These are phyloP conservation scores for Solanum peruvianum DNA, from an alignment of 257 asterid genomes.

Conservation along the genomic window DNA sequence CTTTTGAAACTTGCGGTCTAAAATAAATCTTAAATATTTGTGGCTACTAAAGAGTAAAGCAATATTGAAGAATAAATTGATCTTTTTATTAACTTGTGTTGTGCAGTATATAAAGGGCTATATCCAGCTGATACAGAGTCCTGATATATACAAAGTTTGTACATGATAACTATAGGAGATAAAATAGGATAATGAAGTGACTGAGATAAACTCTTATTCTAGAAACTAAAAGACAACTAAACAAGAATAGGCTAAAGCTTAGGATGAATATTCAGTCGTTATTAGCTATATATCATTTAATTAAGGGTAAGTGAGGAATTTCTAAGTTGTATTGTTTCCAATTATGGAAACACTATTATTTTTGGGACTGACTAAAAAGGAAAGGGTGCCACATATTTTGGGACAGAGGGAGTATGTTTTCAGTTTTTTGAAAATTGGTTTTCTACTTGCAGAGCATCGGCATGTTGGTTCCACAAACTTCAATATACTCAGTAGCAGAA, in stretches of 20 bases:
- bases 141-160: neutral
- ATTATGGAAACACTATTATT: neutral
- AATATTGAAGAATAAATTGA: too few relatives aligned
- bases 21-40: too few relatives aligned
- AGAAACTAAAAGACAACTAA: neutral
- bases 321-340: neutral
- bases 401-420: neutral
- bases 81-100: too few relatives aligned
- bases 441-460: constrained; percentile 78
- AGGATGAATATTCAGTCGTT: neutral
- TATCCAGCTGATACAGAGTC: neutral
- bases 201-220: neutral
- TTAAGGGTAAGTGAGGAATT: neutral
- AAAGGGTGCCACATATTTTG: neutral
- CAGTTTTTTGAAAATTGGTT: neutral
- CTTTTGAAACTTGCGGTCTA: too few relatives aligned
- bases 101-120: neutral
- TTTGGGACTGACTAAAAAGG: neutral
- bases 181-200: neutral
- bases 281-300: neutral
- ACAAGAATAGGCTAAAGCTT: neutral
- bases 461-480: constrained; percentile 99
- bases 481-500: constrained; percentile 98
- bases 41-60: too few relatives aligned
- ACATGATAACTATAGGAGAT: neutral